phyloP scores from a whole-genome alignment of 352 stramenopile species.

The Globisporangium canariense region DNA sequence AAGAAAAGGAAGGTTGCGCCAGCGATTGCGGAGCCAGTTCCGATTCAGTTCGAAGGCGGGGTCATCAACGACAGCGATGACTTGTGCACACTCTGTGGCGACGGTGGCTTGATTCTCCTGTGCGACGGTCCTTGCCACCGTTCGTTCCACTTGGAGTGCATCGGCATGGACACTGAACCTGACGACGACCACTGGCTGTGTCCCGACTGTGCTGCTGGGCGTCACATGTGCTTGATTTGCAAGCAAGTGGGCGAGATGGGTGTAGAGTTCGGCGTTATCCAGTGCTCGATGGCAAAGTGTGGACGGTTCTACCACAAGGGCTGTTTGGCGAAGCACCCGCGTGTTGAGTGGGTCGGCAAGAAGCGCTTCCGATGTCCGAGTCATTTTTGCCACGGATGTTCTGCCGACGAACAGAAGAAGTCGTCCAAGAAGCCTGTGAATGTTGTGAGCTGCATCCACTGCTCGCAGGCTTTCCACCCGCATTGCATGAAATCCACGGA shows the following conservation, averaged over 20 bases:
- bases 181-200: constrained; percentile 90
- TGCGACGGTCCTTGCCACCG: constrained; percentile 92
- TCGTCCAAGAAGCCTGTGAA: constrained; percentile 39
- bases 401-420: constrained; percentile 23
- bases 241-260: constrained; percentile 89
- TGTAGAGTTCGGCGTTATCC: constrained; percentile 85
- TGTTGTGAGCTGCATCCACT: constrained; percentile 88
- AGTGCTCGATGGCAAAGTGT: constrained; percentile 90
- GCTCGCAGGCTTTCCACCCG: constrained; percentile 75
- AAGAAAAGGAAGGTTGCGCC: constrained; percentile 27
- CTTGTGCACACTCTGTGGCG: constrained; percentile 89
- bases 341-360: constrained; percentile 86
- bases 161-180: constrained; percentile 80
- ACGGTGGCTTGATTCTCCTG: constrained; percentile 88
- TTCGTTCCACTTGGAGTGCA: constrained; percentile 91
- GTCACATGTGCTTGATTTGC: constrained; percentile 92
- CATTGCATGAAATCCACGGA: constrained; percentile 72
- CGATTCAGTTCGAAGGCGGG: constrained; percentile 43
- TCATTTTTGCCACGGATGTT: constrained; percentile 85
- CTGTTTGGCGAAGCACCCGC: constrained; percentile 68
- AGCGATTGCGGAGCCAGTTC: background rate
- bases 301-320: constrained; percentile 92
- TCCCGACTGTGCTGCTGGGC: constrained; percentile 82
- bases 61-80: constrained; percentile 87
- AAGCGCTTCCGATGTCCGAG: constrained; percentile 89